Conservation (phyloP, 768 basidiomycete species). For the Boletus rubroflammeus region DNA sequence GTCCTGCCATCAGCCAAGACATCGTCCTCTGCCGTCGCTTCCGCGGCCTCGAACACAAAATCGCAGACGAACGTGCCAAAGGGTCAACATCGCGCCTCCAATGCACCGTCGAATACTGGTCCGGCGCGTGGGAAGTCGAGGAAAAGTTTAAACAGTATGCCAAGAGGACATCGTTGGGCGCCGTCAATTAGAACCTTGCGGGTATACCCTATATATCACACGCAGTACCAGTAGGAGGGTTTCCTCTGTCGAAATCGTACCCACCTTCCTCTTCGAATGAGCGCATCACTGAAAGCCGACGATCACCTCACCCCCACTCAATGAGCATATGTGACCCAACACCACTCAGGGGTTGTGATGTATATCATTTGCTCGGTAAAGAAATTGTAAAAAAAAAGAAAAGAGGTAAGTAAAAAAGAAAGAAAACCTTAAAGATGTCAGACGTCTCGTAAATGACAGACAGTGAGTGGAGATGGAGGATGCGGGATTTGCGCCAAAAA, state of each 20-base stretch:
- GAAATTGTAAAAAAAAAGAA: not conserved
- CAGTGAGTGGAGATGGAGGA: not conserved
- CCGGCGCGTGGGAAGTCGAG: constrained; percentile 95
- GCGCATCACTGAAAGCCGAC: not conserved
- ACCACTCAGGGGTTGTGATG: not conserved
- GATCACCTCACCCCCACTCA: not conserved
- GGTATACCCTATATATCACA: too few species aligned
- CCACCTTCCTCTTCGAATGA: too few species aligned
- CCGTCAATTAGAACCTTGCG: not conserved
- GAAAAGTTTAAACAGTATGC: constrained; percentile 53
- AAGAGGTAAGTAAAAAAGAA: not conserved
- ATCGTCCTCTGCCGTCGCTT: constrained; percentile 73
- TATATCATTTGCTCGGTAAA: constrained; percentile 4
- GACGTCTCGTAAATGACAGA: constrained; percentile 22
- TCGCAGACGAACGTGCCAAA: constrained; percentile 50
- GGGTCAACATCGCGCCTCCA: constrained; percentile 61
- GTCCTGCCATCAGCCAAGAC: constrained; percentile 57
- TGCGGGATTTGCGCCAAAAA: not conserved
- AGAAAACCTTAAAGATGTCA: constrained; percentile 4
- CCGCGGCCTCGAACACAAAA: constrained; percentile 77
- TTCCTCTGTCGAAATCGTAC: not conserved
- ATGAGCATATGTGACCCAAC: not conserved
- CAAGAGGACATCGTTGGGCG: not conserved
- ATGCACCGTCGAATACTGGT: constrained; percentile 79
- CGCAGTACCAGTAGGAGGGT: too few species aligned